phyloP scores from a whole-genome alignment of 441 rosid genomes.

The Corymbia calophylla region DNA sequence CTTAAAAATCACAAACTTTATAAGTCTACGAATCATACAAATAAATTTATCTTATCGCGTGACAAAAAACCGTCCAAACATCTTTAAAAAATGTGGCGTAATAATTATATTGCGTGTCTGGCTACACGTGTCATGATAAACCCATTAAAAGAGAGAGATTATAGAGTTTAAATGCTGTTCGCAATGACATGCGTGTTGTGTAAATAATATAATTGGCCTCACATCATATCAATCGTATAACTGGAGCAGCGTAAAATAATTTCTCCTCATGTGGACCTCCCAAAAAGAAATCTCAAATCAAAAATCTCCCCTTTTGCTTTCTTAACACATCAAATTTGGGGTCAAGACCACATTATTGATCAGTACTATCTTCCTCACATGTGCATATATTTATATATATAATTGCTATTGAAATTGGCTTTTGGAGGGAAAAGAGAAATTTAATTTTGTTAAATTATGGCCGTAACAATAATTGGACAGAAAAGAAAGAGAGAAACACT shows the following conservation, averaged over 20 bases:
- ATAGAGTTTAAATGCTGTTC: neutral
- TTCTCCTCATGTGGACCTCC: neutral
- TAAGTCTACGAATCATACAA: neutral
- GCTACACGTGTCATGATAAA: neutral
- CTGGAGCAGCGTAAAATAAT: neutral
- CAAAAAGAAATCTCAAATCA: neutral
- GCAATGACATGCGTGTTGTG: neutral
- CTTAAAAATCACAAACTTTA: no score
- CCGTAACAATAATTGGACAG: neutral
- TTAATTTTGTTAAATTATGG: neutral
- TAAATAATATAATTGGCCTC: accelerated
- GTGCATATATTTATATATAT: neutral
- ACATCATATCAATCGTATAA: neutral
- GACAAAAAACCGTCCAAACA: neutral
- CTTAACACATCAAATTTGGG: neutral
- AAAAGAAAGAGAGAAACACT: neutral
- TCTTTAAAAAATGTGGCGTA: neutral
- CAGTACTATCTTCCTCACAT: neutral
- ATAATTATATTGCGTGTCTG: neutral
- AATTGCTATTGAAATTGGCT: neutral
- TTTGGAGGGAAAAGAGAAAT: neutral
- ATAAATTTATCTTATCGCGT: neutral
- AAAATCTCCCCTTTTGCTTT: neutral
- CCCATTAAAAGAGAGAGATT: neutral
- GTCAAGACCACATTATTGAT: neutral